Base-by-base conservation (phyloP, 192 early-diverging fungal genomes). In the Coemansia sp. region DNA sequence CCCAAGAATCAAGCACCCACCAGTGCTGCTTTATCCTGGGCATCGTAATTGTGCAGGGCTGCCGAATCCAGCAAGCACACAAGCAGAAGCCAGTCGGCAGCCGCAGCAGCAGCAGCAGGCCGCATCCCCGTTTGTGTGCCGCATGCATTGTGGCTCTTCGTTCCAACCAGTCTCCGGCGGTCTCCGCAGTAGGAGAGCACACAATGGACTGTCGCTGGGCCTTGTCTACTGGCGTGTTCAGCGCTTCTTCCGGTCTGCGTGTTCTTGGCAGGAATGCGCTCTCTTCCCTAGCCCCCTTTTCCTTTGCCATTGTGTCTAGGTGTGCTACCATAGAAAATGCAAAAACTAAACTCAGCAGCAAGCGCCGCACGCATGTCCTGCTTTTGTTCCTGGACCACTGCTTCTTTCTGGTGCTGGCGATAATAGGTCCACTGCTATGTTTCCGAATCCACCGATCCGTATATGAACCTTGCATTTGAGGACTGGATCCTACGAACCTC, bases 401-500 rank as follows among this genome's bases (percentile, higher is more conserved):
- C 12, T 3, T 26, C 19, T 22, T 42, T 21, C 52, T 18, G 55
- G 39, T 48, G 41, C 18, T 8, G 8, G 21, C 52, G 40, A 13
- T 47, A n/a, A 40, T 72, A 75, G 71, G 60, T 71, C 8, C 70
- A 65, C n/a, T 84, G 76, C 66, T 78, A 66, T 49, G 47, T 79
- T 32, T 79, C 82, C 40, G 36, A 41, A 26, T 73, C 70, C 61
- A 72, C 68, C 2, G 82, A 84, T 55, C 77, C 77, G 41, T 84
- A 76, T 65, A 63, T 68, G 7, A 84, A 84, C 66, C 73, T 84
- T 57, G 82, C 82, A n/a, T 73, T 80, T 61, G 82, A 84, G 68
- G 82, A 84, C 77, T 73, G 74, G 67, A 78, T 98, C 37, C 89
- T 98, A 68, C 86, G 91, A 42, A 81, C 87, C 45, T 88, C 89